Conservation (phyloP, 1,139 yeast species). For the Kurtzmaniella natalensis region DNA sequence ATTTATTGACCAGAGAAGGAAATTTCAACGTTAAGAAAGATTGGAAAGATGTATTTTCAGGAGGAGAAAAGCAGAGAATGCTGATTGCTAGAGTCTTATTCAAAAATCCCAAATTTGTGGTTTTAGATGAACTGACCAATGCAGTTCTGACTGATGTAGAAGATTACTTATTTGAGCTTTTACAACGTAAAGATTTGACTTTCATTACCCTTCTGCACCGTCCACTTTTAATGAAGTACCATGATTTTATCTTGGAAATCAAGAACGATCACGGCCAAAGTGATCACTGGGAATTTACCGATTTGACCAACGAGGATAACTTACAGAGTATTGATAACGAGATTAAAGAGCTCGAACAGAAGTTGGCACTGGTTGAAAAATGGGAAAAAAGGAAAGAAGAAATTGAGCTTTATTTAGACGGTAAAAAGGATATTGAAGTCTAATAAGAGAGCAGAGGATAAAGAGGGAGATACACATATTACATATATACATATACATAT, state of each 20-base stretch:
- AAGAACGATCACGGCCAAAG: conserved; percentile 42
- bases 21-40: conserved; percentile 59
- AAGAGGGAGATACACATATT: too few species aligned
- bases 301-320: conserved; percentile 56
- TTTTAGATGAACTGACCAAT: conserved; percentile 89
- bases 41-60: conserved; percentile 91
- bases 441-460: too few species aligned
- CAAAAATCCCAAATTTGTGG: conserved; percentile 76
- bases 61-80: conserved; percentile 92
- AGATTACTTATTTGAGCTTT: conserved; percentile 75
- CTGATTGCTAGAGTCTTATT: conserved; percentile 85
- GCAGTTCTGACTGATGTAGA: conserved; percentile 93
- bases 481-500: too few species aligned
- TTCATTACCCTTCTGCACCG: conserved; percentile 84
- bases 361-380: conserved; percentile 46
- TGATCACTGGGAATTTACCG: conserved; percentile 39
- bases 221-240: conserved; percentile 81
- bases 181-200: conserved; percentile 62
- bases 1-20: conserved; percentile 63
- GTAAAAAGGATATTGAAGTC: conserved; percentile 14
- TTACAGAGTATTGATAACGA: conserved; percentile 62
- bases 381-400: conserved; percentile 50
- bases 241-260: conserved; percentile 68
- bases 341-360: conserved; percentile 54
- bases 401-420: conserved; percentile 40